phyloP scores from a whole-genome alignment of 345 rosid species.

The Eucalyptus camaldulensis region DNA sequence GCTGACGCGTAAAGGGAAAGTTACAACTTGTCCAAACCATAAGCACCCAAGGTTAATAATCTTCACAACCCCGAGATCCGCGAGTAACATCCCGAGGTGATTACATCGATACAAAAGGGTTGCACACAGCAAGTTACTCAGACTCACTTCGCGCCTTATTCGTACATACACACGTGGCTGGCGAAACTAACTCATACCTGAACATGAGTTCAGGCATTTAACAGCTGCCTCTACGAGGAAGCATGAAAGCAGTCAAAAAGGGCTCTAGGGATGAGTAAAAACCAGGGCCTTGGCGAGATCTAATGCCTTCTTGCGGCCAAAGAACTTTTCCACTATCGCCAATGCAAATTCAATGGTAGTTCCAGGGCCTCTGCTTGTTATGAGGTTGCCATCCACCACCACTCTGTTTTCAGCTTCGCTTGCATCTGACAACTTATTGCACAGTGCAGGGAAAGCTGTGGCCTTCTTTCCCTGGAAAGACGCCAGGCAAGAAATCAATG shows the following conservation, averaged over 20 bases:
- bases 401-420: constrained; percentile 71
- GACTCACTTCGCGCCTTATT: background rate
- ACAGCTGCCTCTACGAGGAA: background rate
- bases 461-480: constrained; percentile 79
- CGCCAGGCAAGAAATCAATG: background rate
- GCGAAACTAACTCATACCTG: background rate
- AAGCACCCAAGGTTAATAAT: background rate
- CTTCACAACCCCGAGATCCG: background rate
- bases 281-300: constrained; percentile 62
- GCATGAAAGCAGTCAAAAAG: background rate
- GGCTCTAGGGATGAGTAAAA: constrained; percentile 16
- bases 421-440: constrained; percentile 64
- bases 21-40: background rate
- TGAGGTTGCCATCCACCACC: constrained; percentile 84
- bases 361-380: constrained; percentile 92
- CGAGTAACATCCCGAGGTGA: background rate
- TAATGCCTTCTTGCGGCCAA: constrained; percentile 60
- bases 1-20: background rate
- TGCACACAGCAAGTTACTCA: background rate
- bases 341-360: constrained; percentile 82
- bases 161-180: background rate
- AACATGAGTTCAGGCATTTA: background rate
- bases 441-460: constrained; percentile 78
- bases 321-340: constrained; percentile 70
- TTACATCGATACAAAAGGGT: background rate